Evolutionary conservation across 305 asterid genomes (phyloP).

Genomic region (Solanum aculeatissimum): DNA sequence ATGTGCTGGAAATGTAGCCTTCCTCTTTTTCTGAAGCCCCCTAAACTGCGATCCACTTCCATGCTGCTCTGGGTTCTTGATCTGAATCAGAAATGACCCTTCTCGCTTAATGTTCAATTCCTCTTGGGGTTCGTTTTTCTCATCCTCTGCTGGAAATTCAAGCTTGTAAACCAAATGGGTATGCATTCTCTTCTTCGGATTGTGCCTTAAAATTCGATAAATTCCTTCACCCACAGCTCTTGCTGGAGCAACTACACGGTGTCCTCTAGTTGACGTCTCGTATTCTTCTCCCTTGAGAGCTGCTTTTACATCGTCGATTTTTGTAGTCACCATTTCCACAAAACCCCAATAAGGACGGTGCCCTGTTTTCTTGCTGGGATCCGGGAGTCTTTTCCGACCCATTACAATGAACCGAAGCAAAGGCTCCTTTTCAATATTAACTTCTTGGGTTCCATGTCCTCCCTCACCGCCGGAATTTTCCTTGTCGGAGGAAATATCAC

Average conservation of each 20-base stretch:
- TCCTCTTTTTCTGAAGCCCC: slow-evolving; percentile 44
- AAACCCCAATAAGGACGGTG: slow-evolving; percentile 30
- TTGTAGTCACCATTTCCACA: slow-evolving; percentile 27
- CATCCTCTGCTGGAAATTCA: slow-evolving; percentile 35
- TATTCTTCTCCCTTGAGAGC: slow-evolving; percentile 21
- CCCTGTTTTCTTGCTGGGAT: slow-evolving; percentile 23
- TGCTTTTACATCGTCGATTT: slow-evolving; percentile 14
- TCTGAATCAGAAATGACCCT: slow-evolving; percentile 53
- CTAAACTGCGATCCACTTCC: slow-evolving; percentile 10
- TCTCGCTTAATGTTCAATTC: slow-evolving; percentile 43
- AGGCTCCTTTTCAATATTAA: slow-evolving; percentile 23
- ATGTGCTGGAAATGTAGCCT: slow-evolving; percentile 43
- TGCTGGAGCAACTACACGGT: slow-evolving; percentile 13
- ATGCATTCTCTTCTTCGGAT: slow-evolving; percentile 25
- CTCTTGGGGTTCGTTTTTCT: slow-evolving; percentile 33
- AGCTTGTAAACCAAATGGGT: slow-evolving; percentile 67
- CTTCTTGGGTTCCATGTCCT: slow-evolving; percentile 18
- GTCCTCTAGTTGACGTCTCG: slow-evolving; percentile 22
- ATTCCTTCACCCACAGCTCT: slow-evolving; percentile 49
- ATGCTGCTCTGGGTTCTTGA: slow-evolving; percentile 38
- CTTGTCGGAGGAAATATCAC: not conserved
- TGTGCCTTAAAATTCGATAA: slow-evolving; percentile 45
- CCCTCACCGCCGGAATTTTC: slow-evolving; percentile 2
- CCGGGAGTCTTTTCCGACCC: slow-evolving; percentile 64
- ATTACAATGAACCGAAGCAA: slow-evolving; percentile 45